Base-by-base conservation (phyloP, 78 protist species). In the Dictyostelium capitatum region DNA sequence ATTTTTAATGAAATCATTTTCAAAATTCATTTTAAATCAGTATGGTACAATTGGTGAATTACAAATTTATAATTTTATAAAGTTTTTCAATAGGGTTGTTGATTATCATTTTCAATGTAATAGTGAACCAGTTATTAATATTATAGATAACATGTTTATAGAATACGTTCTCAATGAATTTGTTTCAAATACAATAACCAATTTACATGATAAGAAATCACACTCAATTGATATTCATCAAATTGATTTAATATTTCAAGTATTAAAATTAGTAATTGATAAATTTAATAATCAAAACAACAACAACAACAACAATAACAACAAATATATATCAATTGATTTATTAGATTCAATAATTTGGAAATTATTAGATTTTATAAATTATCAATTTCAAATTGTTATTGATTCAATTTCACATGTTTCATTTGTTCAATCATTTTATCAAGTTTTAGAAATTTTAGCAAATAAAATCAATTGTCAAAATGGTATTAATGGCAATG, bases 231-330 rank as follows among this genome's bases (percentile, higher is more conserved):
- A 59, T 9, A 59, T 59, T 8, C 25, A 23, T 59, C 69, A 59
- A 59, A 59, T 59, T 59, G 69, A 59, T 59, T 9, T 59, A 23
- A 59, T 59, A 9, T 59, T 59, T 59, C 69, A 59, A 59, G 69
- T 59, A 20, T n/a, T 59, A 23, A 59, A 59, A 59, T 59, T n/a
- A 59, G 25, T 30, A 23, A 23, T 14, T 23, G 25, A 59, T 25
- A 59, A 59, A 59, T 59, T 59, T 59, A 59, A 59, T 23, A n/a
- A n/a, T n/a, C n/a, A n/a, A n/a, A n/a, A n/a, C n/a, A n/a, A n/a
- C n/a, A n/a, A n/a, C n/a, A n/a, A n/a, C n/a, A n/a, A n/a, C n/a
- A n/a, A n/a, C 43, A 37, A 37, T n/a, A 37, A 37, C 43, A 37
- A 37, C 43, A 37, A 37, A 37, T 2, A 3, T 37, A 59, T 59